Evolutionary conservation across 371 early-diverging fungal genomes (phyloP).

Genomic region (Mucor racemosus): DNA sequence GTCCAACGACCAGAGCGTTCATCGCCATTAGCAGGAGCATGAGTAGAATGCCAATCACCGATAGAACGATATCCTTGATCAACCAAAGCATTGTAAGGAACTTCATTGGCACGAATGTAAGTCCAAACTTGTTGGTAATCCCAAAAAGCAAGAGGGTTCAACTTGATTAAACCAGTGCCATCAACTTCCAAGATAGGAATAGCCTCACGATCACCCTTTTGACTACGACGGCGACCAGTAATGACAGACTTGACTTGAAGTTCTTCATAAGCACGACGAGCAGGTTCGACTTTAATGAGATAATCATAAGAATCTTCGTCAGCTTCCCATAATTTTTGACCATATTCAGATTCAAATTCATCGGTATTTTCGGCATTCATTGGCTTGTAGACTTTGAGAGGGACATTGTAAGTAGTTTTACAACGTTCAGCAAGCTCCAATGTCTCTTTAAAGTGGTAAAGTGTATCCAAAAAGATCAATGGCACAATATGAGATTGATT

Average conservation of each 20-base stretch:
- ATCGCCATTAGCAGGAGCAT: constrained; percentile 67
- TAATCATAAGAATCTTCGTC: constrained; percentile 88
- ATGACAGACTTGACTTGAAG: constrained; percentile 79
- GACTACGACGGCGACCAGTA: constrained; percentile 90
- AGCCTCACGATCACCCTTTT: constrained; percentile 80
- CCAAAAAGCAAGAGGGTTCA: constrained; percentile 91
- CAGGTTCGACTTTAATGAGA: constrained; percentile 92
- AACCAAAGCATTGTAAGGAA: constrained; percentile 87
- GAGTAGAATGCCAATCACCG: constrained; percentile 94
- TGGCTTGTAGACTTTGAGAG: constrained; percentile 80
- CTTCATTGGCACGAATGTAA: constrained; percentile 84
- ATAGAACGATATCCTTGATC: constrained; percentile 93
- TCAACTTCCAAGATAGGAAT: constrained; percentile 87
- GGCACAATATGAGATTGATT: constrained; percentile 68
- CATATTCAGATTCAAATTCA: constrained; percentile 78
- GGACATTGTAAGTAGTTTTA: constrained; percentile 70
- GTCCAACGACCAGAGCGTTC: constrained; percentile 94
- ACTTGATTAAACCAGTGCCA: constrained; percentile 80
- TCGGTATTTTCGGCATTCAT: constrained; percentile 55
- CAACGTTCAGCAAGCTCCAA: constrained; percentile 74
- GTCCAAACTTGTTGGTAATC: constrained; percentile 86
- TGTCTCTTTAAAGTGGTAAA: constrained; percentile 93
- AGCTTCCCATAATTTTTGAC: constrained; percentile 80
- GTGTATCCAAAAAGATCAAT: constrained; percentile 90
- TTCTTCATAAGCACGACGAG: constrained; percentile 83